phyloP scores from a whole-genome alignment of 768 basidiomycete genomes.

The Crassisporium funariophilum region DNA sequence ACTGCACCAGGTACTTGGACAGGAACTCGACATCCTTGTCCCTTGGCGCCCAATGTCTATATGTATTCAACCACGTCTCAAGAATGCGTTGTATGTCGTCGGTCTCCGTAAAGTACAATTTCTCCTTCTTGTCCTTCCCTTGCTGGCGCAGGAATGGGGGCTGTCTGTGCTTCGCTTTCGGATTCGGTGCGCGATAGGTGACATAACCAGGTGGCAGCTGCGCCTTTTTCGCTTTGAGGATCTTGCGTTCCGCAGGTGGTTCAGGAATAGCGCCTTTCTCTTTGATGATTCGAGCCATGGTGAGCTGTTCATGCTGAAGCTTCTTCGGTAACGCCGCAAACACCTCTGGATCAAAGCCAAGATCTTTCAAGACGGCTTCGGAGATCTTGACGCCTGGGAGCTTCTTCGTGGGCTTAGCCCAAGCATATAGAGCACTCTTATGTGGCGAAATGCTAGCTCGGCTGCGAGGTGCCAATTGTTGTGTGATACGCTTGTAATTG shows the following conservation, averaged over 20 bases:
- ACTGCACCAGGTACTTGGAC: conserved; percentile 68
- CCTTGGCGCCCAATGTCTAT: conserved; percentile 64
- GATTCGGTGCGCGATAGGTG: conserved; percentile 52
- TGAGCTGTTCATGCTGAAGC: conserved; percentile 75
- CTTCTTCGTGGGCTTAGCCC: conserved; percentile 32
- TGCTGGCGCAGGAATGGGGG: conserved; percentile 60
- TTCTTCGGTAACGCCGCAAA: conserved; percentile 64
- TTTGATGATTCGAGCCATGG: conserved; percentile 55
- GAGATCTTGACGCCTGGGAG: conserved; percentile 45
- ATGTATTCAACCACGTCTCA: conserved; percentile 73
- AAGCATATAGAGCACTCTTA: conserved; percentile 33
- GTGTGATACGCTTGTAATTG: conserved; percentile 60
- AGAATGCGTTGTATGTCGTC: conserved; percentile 75
- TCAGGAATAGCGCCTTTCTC: conserved; percentile 41
- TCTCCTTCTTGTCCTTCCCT: conserved; percentile 56
- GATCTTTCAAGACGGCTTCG: conserved; percentile 56
- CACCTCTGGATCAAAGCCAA: conserved; percentile 76
- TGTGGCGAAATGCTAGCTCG: conserved; percentile 38
- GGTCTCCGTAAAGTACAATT: conserved; percentile 60
- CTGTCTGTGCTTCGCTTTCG: conserved; percentile 52
- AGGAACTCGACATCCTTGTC: conserved; percentile 77
- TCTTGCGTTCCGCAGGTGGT: conserved; percentile 45
- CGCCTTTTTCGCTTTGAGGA: conserved; percentile 55
- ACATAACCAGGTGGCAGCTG: conserved; percentile 41
- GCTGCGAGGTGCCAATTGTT: conserved; percentile 62